Base-by-base conservation (phyloP, 805 yeast species). In the Nakazawaea sp. region DNA sequence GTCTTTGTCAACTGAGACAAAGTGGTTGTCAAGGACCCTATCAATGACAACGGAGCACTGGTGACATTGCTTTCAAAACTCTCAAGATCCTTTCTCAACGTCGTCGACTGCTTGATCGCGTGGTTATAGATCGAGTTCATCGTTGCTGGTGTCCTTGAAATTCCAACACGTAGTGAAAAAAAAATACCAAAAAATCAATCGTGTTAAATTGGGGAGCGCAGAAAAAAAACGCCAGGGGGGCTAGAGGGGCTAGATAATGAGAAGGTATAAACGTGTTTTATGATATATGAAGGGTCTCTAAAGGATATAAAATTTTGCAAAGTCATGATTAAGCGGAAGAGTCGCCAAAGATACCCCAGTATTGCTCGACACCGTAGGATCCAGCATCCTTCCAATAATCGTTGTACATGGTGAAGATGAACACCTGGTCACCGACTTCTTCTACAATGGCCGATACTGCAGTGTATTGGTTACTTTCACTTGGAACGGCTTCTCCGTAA, bases 101-200 rank as follows among this genome's bases (percentile, higher is more conserved):
- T 68, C 49, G 76, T 85, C 21, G 87, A 75, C 58, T 89, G 96
- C 57, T 86, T 87, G 38, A 83, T 68, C 7, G 95, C 96, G 57
- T 86, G 95, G 61, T 86, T 90, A 62, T 81, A 87, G 36, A 89
- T 66, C 19, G 95, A 79, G 61, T 88, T 89, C 97, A 37, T 37
- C 16, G 24, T 7, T 21, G 24, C 24, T 21, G 7, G 24, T 21
- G 24, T n/a, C n/a, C n/a, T n/a, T n/a, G n/a, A n/a, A n/a, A n/a
- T n/a, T n/a, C n/a, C n/a, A n/a, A n/a, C n/a, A n/a, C n/a, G n/a
- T n/a, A n/a, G n/a, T n/a, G n/a, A n/a, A n/a, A n/a, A n/a, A n/a
- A n/a, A n/a, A n/a, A n/a, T n/a, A n/a, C n/a, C n/a, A n/a, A n/a
- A n/a, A n/a, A n/a, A n/a, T n/a, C n/a, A n/a, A n/a, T n/a, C n/a